phyloP scores from a whole-genome alignment of 139 green algal genomes.

The Medakamo hakoo region DNA sequence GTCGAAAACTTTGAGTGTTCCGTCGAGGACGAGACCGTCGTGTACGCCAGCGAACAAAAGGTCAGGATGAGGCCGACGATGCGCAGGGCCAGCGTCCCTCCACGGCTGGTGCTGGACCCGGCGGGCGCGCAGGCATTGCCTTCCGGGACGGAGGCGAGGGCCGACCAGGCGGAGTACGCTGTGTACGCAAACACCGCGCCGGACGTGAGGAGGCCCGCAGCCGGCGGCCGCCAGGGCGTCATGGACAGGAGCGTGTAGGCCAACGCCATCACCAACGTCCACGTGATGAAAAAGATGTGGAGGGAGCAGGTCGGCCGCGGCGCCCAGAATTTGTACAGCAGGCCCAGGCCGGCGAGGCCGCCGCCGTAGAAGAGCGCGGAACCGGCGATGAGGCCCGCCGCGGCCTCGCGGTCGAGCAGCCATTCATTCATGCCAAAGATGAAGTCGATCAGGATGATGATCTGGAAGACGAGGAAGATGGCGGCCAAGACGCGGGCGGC shows the following conservation, averaged over 20 bases:
- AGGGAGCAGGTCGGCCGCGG: too few species aligned
- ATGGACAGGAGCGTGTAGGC: background rate
- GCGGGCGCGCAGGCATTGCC: background rate
- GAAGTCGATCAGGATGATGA: background rate
- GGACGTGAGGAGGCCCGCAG: background rate
- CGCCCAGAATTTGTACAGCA: too few species aligned
- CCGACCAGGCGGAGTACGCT: background rate
- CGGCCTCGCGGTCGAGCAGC: background rate
- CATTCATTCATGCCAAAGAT: background rate
- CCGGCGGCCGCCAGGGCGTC: background rate
- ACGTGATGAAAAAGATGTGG: background rate
- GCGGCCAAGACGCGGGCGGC: background rate
- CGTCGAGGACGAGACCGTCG: background rate
- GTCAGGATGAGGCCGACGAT: background rate
- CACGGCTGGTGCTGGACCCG: background rate
- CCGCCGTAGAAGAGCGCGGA: too few species aligned
- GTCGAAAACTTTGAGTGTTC: background rate
- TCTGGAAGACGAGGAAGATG: background rate
- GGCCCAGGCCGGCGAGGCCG: too few species aligned
- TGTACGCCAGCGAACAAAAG: background rate
- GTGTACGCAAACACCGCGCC: background rate
- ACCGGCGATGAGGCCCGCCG: too few species aligned
- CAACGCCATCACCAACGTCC: too few species aligned
- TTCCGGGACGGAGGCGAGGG: background rate
- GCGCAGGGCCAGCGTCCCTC: background rate